Conservation (phyloP, 2,329 filamentous ascomycete species). For the Talaromyces sp. region DNA sequence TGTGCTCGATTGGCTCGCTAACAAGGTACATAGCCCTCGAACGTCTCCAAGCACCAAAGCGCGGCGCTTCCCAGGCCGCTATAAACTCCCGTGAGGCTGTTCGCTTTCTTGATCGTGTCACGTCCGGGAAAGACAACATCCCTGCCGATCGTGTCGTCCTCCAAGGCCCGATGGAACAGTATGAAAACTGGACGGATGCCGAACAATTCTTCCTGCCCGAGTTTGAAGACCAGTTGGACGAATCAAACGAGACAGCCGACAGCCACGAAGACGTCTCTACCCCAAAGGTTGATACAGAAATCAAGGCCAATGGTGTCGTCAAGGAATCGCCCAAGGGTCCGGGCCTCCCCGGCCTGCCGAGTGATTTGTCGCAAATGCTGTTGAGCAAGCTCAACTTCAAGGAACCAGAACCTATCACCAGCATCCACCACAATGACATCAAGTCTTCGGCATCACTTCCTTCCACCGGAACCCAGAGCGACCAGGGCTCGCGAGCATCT, state of each 20-base stretch:
- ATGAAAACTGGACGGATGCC: slow-evolving; percentile 40
- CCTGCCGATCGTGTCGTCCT: slow-evolving; percentile 38
- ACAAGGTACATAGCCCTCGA: slow-evolving; percentile 34
- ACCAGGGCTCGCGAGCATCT: slow-evolving; percentile 37
- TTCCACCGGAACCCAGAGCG: slow-evolving; percentile 37
- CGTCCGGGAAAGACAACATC: slow-evolving; percentile 41
- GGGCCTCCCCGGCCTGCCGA: slow-evolving; percentile 8
- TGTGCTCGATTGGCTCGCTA: neutral
- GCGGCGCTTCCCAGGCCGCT: slow-evolving; percentile 40
- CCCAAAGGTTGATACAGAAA: slow-evolving; percentile 12
- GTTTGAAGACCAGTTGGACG: slow-evolving; percentile 36
- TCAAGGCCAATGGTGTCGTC: slow-evolving; percentile 16
- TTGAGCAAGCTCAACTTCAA: slow-evolving; percentile 44
- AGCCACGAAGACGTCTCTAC: slow-evolving; percentile 7
- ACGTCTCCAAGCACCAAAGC: slow-evolving; percentile 40
- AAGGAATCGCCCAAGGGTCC: slow-evolving; percentile 20
- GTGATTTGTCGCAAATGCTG: slow-evolving; percentile 41
- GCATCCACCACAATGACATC: slow-evolving; percentile 7
- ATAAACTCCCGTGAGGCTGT: slow-evolving; percentile 47
- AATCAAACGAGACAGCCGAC: slow-evolving; percentile 13
- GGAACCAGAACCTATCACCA: slow-evolving; percentile 29
- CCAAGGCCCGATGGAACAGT: slow-evolving; percentile 46
- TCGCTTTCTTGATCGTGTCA: slow-evolving; percentile 46
- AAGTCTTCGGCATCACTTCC: slow-evolving; percentile 26
- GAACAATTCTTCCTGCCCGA: slow-evolving; percentile 41